These are phyloP conservation scores for Sclerotiophoma versabilis DNA, from an alignment of 2,329 filamentous ascomycete species.

Conservation along the genomic window DNA sequence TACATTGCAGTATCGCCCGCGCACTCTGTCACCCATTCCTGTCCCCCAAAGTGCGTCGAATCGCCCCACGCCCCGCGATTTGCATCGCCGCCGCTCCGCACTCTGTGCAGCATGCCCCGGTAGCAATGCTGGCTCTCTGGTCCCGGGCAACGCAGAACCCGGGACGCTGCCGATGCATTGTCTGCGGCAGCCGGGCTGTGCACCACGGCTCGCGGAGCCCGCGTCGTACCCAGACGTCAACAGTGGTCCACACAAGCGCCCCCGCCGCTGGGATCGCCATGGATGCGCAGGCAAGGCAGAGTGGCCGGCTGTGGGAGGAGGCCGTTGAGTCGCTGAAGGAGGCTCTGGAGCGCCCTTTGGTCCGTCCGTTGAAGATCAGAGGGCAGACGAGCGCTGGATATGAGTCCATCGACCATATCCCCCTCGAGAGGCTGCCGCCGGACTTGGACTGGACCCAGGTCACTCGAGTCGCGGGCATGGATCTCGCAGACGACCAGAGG, in stretches of 20 bases:
- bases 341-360: constrained; percentile 50
- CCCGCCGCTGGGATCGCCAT: constrained; percentile 70
- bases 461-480: constrained; percentile 31
- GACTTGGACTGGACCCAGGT: constrained; percentile 35
- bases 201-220: constrained; percentile 60
- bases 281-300: constrained; percentile 67
- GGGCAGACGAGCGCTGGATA: not conserved
- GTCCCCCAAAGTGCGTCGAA: constrained; percentile 23
- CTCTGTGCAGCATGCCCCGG: constrained; percentile 42
- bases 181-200: constrained; percentile 64
- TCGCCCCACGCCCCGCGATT: constrained; percentile 22
- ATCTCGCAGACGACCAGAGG: constrained; percentile 32
- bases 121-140: constrained; percentile 72
- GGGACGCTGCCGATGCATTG: constrained; percentile 67
- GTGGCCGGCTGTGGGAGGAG: constrained; percentile 66
- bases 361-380: not conserved
- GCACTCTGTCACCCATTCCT: not conserved
- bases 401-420: constrained; percentile 3
- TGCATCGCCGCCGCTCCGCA: constrained; percentile 28
- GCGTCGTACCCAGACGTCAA: constrained; percentile 61
- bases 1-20: not conserved
- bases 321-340: constrained; percentile 57
- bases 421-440: constrained; percentile 22
- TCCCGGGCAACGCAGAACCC: constrained; percentile 70
- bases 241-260: constrained; percentile 72